Conservation (phyloP, 169 alveolate species). For the Plasmodium reichenowi region DNA sequence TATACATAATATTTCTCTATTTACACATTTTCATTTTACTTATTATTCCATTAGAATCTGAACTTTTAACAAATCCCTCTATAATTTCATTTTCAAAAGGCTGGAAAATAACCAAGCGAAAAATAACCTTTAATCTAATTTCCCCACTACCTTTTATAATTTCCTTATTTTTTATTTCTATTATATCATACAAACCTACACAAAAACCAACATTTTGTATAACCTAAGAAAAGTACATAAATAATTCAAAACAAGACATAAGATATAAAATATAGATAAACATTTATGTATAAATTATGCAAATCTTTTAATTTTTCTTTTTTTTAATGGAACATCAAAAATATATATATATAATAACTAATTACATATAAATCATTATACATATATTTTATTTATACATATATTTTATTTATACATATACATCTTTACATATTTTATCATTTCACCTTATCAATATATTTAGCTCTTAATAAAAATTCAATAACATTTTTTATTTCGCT, state of each 20-base stretch:
- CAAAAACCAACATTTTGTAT: slow-evolving; percentile 65
- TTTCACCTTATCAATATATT: slow-evolving; percentile 63
- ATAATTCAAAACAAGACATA: no score
- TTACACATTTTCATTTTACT: slow-evolving; percentile 9
- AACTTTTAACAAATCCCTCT: slow-evolving; percentile 57
- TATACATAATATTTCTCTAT: slow-evolving; percentile 5
- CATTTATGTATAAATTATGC: no score
- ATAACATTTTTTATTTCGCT: slow-evolving; percentile 52
- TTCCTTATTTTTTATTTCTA: slow-evolving; percentile 58
- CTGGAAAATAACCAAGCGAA: slow-evolving; percentile 43
- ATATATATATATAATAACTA: neutral
- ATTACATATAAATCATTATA: neutral
- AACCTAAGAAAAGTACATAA: slow-evolving; percentile 18
- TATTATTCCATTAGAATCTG: slow-evolving; percentile 65
- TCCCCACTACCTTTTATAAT: slow-evolving; percentile 46
- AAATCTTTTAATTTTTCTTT: neutral
- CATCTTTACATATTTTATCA: neutral
- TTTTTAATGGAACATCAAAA: neutral
- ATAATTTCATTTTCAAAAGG: slow-evolving; percentile 73
- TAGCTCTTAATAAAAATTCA: slow-evolving; percentile 56
- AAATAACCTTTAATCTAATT: slow-evolving; percentile 51
- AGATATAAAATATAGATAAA: no score
- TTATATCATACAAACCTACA: slow-evolving; percentile 57
- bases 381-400: neutral
- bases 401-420: neutral